These are phyloP conservation scores for Xylariaceae sp. DNA, from an alignment of 2,329 filamentous ascomycete species.

Conservation along the genomic window DNA sequence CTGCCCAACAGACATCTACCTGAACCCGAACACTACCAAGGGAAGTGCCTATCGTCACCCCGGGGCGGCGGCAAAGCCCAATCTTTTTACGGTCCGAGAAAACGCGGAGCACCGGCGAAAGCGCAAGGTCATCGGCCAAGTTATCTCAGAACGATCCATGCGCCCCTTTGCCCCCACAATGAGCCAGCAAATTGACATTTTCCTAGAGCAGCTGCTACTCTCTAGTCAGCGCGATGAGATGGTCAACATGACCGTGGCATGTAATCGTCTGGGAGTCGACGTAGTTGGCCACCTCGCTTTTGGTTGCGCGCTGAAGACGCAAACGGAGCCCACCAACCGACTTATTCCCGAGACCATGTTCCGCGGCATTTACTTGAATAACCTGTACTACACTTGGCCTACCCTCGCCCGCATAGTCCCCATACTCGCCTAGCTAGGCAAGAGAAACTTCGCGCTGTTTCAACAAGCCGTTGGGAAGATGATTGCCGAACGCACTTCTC, in stretches of 20 bases:
- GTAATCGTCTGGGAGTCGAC: constrained; percentile 12
- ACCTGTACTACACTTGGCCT: constrained; percentile 3
- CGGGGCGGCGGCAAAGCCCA: constrained; percentile 2
- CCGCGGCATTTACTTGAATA: not conserved
- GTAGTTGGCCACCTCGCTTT: constrained; percentile 15
- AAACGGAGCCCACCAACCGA: constrained; percentile 4
- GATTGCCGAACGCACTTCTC: constrained; percentile 4
- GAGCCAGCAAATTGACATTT: constrained; percentile 10
- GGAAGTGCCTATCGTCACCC: constrained; percentile 4
- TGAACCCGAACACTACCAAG: constrained; percentile 8
- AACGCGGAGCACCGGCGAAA: constrained; percentile 8
- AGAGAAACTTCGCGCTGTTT: not conserved
- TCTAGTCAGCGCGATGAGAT: not conserved
- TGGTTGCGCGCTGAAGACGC: constrained; percentile 8
- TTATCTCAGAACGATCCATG: constrained; percentile 15
- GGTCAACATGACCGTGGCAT: constrained; percentile 14
- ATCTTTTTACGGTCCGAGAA: constrained; percentile 11
- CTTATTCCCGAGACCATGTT: not conserved
- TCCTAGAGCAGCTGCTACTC: constrained; percentile 9
- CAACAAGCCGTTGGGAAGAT: constrained; percentile 1
- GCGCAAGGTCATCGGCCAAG: constrained; percentile 11
- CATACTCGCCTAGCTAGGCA: constrained; percentile 1
- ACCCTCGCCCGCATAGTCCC: not conserved
- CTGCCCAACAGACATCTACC: constrained; percentile 16
- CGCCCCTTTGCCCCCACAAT: constrained; percentile 14